Evolutionary conservation across 2,329 filamentous ascomycete genomes (phyloP).

Genomic region (Dothideomycetes sp.): DNA sequence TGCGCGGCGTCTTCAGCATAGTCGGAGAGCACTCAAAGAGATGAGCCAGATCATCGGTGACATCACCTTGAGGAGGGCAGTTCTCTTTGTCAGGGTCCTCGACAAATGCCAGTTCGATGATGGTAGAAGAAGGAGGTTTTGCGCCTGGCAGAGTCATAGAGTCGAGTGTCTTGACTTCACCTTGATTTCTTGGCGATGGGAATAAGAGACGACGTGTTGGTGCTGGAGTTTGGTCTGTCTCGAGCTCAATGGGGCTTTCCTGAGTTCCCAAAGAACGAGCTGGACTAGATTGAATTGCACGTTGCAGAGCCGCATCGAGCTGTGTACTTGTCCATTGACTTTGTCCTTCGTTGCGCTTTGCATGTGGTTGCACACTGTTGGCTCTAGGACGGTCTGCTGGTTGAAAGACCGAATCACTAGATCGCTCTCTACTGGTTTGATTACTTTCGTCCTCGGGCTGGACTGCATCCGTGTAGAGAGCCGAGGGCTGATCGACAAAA

Average conservation of each 20-base stretch:
- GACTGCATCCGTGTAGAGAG: slow-evolving; percentile 14
- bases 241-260: slow-evolving; percentile 41
- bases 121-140: slow-evolving; percentile 15
- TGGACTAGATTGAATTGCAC: slow-evolving; percentile 54
- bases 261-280: slow-evolving; percentile 41
- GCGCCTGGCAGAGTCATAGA: slow-evolving; percentile 33
- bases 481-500: slow-evolving; percentile 13
- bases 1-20: slow-evolving; percentile 41
- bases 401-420: not conserved
- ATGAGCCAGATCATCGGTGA: slow-evolving; percentile 44
- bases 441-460: slow-evolving; percentile 14
- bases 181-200: slow-evolving; percentile 60
- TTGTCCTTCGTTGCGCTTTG: slow-evolving; percentile 25
- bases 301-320: slow-evolving; percentile 34
- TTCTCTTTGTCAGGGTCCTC: slow-evolving; percentile 50
- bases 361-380: slow-evolving; percentile 39
- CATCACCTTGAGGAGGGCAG: slow-evolving; percentile 32
- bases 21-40: slow-evolving; percentile 56
- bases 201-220: slow-evolving; percentile 65
- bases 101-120: slow-evolving; percentile 16
- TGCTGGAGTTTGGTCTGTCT: slow-evolving; percentile 44
- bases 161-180: slow-evolving; percentile 52
- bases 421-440: slow-evolving; percentile 2
- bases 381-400: slow-evolving; percentile 36
- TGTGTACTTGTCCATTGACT: slow-evolving; percentile 17